These are phyloP conservation scores for Trypanosoma grayi DNA, from an alignment of 208 protist genomes.

Conservation along the genomic window DNA sequence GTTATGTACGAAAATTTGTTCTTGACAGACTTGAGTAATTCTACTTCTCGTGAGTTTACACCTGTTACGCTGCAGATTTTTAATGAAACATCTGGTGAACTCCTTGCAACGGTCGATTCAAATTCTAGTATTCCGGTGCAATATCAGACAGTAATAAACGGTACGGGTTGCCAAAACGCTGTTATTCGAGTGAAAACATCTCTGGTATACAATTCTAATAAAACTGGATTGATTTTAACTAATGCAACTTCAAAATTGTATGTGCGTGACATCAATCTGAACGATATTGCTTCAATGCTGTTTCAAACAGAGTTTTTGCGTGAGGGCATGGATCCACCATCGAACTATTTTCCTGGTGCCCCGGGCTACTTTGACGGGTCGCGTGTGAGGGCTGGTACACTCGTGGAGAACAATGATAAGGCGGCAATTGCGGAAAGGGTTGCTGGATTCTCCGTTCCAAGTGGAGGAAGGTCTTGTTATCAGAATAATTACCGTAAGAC, in stretches of 20 bases:
- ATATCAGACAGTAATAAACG: slow-evolving; percentile 35
- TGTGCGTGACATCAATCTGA: slow-evolving; percentile 7
- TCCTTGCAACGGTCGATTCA: slow-evolving; percentile 37
- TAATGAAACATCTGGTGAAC: slow-evolving; percentile 14
- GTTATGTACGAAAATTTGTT: slow-evolving; percentile 50
- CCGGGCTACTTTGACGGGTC: slow-evolving; percentile 55
- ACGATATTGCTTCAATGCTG: slow-evolving; percentile 24
- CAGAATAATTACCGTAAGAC: slow-evolving; percentile 33
- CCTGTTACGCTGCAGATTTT: slow-evolving; percentile 40
- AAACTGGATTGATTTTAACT: slow-evolving; percentile 25
- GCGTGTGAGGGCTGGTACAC: slow-evolving; percentile 45
- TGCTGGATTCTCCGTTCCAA: slow-evolving; percentile 66
- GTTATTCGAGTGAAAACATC: slow-evolving; percentile 28
- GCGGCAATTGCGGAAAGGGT: slow-evolving; percentile 47
- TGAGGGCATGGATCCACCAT: slow-evolving; percentile 24
- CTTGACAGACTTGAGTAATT: slow-evolving; percentile 24
- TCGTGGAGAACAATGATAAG: slow-evolving; percentile 29
- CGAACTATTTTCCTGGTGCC: slow-evolving; percentile 46
- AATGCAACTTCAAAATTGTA: slow-evolving; percentile 16
- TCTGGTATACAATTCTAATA: slow-evolving; percentile 40
- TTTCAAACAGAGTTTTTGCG: slow-evolving; percentile 49
- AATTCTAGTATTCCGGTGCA: slow-evolving; percentile 4
- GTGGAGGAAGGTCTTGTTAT: slow-evolving; percentile 43
- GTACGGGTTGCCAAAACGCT: slow-evolving; percentile 47
- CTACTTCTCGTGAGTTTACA: slow-evolving; percentile 11